These are phyloP conservation scores for Alternaria consortialis DNA, from an alignment of 2,329 filamentous ascomycete genomes.

Conservation along the genomic window DNA sequence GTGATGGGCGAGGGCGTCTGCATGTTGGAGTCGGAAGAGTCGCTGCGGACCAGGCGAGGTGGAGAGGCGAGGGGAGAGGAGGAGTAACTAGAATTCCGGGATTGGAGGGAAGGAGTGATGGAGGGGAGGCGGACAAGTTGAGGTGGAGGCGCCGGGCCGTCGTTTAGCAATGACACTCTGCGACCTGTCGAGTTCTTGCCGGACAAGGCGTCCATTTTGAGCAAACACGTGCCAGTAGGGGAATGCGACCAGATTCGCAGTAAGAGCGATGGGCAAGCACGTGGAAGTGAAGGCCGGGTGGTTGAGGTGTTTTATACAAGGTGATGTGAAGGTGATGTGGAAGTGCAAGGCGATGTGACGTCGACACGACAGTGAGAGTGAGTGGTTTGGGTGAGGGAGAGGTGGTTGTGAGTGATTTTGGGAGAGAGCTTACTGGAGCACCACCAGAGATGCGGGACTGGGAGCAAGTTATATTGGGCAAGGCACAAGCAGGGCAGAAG, in stretches of 20 bases:
- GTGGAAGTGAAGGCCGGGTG: slow-evolving; percentile 24
- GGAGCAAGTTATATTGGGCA: slow-evolving; percentile 30
- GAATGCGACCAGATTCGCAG: slow-evolving; percentile 37
- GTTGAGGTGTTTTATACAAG: background rate
- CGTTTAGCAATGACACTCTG: slow-evolving; percentile 62
- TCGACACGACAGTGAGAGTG: background rate
- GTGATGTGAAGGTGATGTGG: background rate
- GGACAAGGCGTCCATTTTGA: slow-evolving; percentile 56
- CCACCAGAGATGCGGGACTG: slow-evolving; percentile 24
- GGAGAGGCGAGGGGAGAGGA: slow-evolving; percentile 58
- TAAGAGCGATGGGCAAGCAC: slow-evolving; percentile 24
- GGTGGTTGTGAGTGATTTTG: slow-evolving; percentile 13
- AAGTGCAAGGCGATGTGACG: slow-evolving; percentile 3
- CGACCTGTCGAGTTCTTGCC: slow-evolving; percentile 61
- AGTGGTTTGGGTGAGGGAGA: background rate
- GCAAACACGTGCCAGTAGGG: slow-evolving; percentile 42
- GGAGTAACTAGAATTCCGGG: slow-evolving; percentile 55
- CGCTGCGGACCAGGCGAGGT: slow-evolving; percentile 56
- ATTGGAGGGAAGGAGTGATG: slow-evolving; percentile 49
- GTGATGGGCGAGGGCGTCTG: slow-evolving; percentile 59
- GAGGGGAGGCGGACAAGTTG: slow-evolving; percentile 48
- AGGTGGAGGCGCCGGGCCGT: slow-evolving; percentile 48
- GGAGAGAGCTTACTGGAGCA: slow-evolving; percentile 21
- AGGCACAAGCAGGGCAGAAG: slow-evolving; percentile 27
- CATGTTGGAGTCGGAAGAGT: slow-evolving; percentile 57